Evolutionary conservation across 2,329 filamentous ascomycete genomes (phyloP), one percentile per base, ranked within the genome.

Genomic region (Exophiala sp.): DNA sequence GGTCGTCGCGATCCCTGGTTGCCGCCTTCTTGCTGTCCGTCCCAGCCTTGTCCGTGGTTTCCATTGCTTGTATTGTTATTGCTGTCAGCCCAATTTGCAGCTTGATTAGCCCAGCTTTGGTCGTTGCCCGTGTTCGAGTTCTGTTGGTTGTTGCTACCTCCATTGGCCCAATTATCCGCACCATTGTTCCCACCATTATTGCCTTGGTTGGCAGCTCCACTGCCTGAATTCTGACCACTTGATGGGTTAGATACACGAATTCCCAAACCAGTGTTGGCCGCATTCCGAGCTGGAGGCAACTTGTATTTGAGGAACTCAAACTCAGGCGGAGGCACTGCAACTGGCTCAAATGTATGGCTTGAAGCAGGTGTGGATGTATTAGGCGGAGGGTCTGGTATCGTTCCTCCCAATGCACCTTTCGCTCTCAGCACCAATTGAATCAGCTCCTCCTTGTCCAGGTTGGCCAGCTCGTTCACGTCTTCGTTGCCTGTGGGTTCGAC

Each of bases 381-480:
- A 35, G 49, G 34, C 34, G 52, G 55, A 10, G 47, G 42, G 41
- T 47, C 52, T 21, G 61, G 57, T 47, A 62, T 61, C n/a, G 32
- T 29, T 4, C 58, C 58, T 10, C 55, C 55, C 35, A 59, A 29
- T 14, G 58, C 58, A 9, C 49, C 52, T 50, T 61, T 58, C n/a
- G 58, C 58, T 39, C 58, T 44, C 18, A 62, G 21, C 8, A 64
- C 50, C 53, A 62, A 50, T 33, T 60, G 50, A 42, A 64, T 60
- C 40, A 64, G 38, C 47, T 55, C 59, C 9, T 59, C 50, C 48
- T 60, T 64, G 39, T 54, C 53, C 35, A 58, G 21, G 32, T 46
- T 52, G 39, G 62, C 59, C 16, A 63, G 54, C 11, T 55, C 46
- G 24, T 59, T 57, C 24, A 57, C 39, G 14, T 59, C 55, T 39